Base-by-base conservation (phyloP, 176 grass and related monocot genomes). In the Oryza officinalis region DNA sequence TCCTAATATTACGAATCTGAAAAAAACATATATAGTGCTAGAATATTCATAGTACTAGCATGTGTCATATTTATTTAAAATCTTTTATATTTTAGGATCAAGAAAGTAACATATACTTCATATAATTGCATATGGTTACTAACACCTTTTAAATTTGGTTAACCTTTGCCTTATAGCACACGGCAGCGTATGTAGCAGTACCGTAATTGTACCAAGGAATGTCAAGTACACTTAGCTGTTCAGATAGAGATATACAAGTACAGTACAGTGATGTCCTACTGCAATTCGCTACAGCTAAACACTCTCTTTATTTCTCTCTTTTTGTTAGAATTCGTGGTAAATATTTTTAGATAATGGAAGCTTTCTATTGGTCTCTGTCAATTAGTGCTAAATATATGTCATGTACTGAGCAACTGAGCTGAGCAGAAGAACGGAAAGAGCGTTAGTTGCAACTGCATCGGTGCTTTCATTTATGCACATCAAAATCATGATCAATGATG, bases 381-480 rank as follows among this genome's bases (percentile, higher is more conserved):
- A 41, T 41, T 41, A 41, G 38, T 71, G 20, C 32, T n/a, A 23
- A 23, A n/a, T 23, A 41, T 15, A n/a, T 23, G 20, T 15, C 69
- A 23, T 27, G 40, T 8, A 27, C 25, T 27, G 43, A 73, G 13
- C 40, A 27, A 17, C 27, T 50, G 71, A 74, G 15, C 25, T 8
- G 43, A 73, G 71, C 7, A 28, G 71, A 73, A 73, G 10, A 13
- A 27, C 25, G 27, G 41, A 71, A 10, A 6, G 54, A 13, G 70
- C 8, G 61, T 59, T 74, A 59, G 77, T 43, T 69, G 63, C 46
- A 61, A 57, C 61, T 27, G 63, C 63, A 75, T 44, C 63, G n/a
- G 45, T 27, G 33, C 43, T 57, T 49, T 74, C 85, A 81, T 86
- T 69, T 74, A 86, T 75, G 31, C 85, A 15, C 85, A 67, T 38